These are phyloP conservation scores for Hymenoscyphus linearis DNA, from an alignment of 2,329 filamentous ascomycete species.

Conservation along the genomic window DNA sequence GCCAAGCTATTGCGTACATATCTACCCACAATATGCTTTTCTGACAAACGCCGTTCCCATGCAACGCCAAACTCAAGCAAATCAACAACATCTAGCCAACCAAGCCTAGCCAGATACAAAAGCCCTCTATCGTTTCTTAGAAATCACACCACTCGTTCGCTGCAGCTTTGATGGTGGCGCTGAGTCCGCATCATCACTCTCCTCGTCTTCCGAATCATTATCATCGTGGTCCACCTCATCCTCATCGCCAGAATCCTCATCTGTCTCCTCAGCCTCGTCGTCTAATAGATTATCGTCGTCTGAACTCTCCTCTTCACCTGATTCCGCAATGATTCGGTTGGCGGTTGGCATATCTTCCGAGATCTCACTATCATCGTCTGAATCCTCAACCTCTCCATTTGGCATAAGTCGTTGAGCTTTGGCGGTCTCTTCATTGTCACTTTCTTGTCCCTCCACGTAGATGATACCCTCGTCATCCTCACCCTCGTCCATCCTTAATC, in stretches of 20 bases:
- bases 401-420: constrained; percentile 30
- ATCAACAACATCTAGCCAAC: constrained; percentile 2
- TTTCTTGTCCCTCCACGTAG: constrained; percentile 74
- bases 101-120: constrained; percentile 1
- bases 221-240: constrained; percentile 42
- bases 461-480: constrained; percentile 59
- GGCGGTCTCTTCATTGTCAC: constrained; percentile 52
- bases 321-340: constrained; percentile 42
- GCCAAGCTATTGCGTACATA: constrained; percentile 9
- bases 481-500: constrained; percentile 37
- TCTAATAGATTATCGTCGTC: constrained; percentile 41
- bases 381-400: constrained; percentile 23
- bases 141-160: constrained; percentile 21
- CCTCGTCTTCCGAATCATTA: constrained; percentile 39
- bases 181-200: constrained; percentile 36
- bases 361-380: constrained; percentile 30
- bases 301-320: constrained; percentile 40
- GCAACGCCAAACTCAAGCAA: constrained; percentile 25
- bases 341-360: constrained; percentile 36
- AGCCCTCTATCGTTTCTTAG: constrained; percentile 24
- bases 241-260: constrained; percentile 34
- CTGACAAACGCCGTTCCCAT: constrained; percentile 26
- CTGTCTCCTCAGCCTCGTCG: constrained; percentile 44
- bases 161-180: constrained; percentile 28
- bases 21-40: constrained; percentile 8